phyloP scores from a whole-genome alignment of 352 stramenopile species.

The Peronospora farinosa region DNA sequence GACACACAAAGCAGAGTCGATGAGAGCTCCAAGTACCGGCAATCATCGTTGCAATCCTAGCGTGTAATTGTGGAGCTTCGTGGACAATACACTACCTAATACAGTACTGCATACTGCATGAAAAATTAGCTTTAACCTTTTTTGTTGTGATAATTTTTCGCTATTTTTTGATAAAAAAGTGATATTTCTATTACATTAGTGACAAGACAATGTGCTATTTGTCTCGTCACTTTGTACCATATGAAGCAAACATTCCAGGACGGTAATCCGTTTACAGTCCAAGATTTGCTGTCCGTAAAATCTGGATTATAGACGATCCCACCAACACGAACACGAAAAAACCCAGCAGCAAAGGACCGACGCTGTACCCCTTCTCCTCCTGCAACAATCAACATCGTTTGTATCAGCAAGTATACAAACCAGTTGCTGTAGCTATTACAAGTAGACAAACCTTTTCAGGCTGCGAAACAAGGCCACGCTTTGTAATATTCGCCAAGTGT shows the following conservation, averaged over 20 bases:
- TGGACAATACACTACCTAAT: slow-evolving; percentile 21
- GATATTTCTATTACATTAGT: slow-evolving; percentile 34
- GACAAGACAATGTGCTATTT: neutral
- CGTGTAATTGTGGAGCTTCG: slow-evolving; percentile 8
- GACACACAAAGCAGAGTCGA: slow-evolving; percentile 12
- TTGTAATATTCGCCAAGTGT: slow-evolving; percentile 84
- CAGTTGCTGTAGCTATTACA: neutral
- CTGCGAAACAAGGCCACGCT: slow-evolving; percentile 74
- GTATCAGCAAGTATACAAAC: neutral
- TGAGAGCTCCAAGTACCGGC: neutral
- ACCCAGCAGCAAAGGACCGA: slow-evolving; percentile 72
- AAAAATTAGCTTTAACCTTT: neutral
- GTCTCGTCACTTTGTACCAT: slow-evolving; percentile 4
- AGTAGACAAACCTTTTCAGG: slow-evolving; percentile 60
- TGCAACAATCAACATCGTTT: slow-evolving; percentile 13
- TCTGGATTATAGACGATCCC: slow-evolving; percentile 82
- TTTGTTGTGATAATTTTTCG: neutral
- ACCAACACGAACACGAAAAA: slow-evolving; percentile 87
- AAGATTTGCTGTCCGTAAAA: slow-evolving; percentile 71
- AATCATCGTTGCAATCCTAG: slow-evolving; percentile 1
- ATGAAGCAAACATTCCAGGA: neutral
- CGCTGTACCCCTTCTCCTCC: slow-evolving; percentile 62
- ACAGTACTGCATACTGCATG: slow-evolving; percentile 3
- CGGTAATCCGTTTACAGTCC: slow-evolving; percentile 42
- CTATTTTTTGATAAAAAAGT: neutral